Evolutionary conservation across 257 asterid genomes (phyloP).

Genomic region (Lithospermum erythrorhizon): DNA sequence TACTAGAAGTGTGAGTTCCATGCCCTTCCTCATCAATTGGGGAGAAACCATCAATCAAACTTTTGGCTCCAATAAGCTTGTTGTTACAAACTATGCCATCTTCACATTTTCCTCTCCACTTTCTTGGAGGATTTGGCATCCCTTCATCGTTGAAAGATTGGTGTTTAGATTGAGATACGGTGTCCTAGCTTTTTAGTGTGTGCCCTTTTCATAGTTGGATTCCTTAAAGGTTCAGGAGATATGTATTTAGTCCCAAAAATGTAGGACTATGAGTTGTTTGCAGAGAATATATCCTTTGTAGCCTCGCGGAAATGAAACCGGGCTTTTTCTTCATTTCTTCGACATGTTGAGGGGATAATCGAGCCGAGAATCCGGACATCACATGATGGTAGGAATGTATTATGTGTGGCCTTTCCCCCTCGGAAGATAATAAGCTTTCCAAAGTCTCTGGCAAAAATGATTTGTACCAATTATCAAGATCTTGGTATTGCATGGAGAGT

Average conservation of each 20-base stretch:
- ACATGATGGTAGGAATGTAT: slow-evolving; percentile 9
- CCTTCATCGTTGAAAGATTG: slow-evolving; percentile 12
- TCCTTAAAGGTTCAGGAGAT: slow-evolving; percentile 1
- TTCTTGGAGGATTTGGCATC: slow-evolving; percentile 11
- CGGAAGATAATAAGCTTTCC: neutral
- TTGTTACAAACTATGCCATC: slow-evolving; percentile 8
- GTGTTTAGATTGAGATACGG: slow-evolving; percentile 7
- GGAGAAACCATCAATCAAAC: neutral
- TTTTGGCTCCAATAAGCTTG: slow-evolving; percentile 10
- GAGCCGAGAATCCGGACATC: slow-evolving; percentile 9
- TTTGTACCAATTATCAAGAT: neutral
- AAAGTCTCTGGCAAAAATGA: neutral
- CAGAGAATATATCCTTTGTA: slow-evolving; percentile 3
- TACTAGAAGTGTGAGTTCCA: slow-evolving; percentile 13
- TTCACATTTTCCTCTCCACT: slow-evolving; percentile 12
- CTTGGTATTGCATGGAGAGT: neutral
- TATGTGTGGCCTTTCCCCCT: neutral
- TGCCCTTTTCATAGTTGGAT: slow-evolving; percentile 8
- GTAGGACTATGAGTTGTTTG: slow-evolving; percentile 13
- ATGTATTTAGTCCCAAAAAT: slow-evolving; percentile 6
- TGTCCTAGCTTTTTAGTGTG: slow-evolving; percentile 8
- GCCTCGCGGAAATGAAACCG: slow-evolving; percentile 9
- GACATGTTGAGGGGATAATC: slow-evolving; percentile 6
- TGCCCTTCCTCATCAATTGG: slow-evolving; percentile 7
- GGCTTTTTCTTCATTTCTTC: neutral